A percentile compares a stretch with the other conserved stretches of the same genome.
These are phyloP conservation scores for Boletus bicolor DNA, from an alignment of 768 basidiomycete species.

Conservation along the genomic window DNA sequence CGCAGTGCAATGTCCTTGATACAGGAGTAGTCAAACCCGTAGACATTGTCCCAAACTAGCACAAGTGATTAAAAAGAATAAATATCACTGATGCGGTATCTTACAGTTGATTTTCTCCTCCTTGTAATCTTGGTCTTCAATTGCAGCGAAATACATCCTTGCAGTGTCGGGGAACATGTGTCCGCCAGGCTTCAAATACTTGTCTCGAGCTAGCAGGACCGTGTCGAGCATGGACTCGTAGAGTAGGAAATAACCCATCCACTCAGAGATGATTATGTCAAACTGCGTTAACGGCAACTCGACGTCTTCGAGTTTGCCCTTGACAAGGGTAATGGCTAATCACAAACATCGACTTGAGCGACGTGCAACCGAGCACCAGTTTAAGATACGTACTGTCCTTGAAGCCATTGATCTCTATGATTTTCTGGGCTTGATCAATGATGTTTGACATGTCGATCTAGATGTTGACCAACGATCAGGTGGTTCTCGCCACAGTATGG, in stretches of 20 bases:
- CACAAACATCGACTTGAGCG: conserved; percentile 4
- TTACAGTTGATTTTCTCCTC: conserved; percentile 99
- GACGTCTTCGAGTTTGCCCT: conserved; percentile 95
- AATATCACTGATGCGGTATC: not conserved
- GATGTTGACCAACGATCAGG: conserved; percentile 14
- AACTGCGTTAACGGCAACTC: conserved; percentile 86
- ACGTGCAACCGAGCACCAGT: not conserved
- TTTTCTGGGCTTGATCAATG: conserved; percentile 97
- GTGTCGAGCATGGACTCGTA: conserved; percentile 99
- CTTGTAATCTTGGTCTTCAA: conserved; percentile 99
- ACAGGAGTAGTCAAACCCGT: conserved; percentile 98
- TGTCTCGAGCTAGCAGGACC: conserved; percentile 93
- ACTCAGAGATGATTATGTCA: conserved; percentile 99
- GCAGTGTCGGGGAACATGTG: conserved; percentile 96
- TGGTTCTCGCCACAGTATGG: not conserved
- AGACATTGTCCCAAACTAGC: conserved; percentile 98
- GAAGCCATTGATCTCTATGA: conserved; percentile 95
- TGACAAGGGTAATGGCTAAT: conserved; percentile 89
- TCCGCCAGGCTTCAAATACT: conserved; percentile 88
- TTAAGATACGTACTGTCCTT: conserved; percentile 73
- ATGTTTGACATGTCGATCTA: conserved; percentile 99
- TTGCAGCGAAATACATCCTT: conserved; percentile 89
- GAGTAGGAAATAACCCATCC: conserved; percentile 99
- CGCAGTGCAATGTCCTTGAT: conserved; percentile 98
- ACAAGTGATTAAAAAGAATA: conserved; percentile 2